phyloP scores from a whole-genome alignment of 768 basidiomycete genomes.

The Amanita thiersii region DNA sequence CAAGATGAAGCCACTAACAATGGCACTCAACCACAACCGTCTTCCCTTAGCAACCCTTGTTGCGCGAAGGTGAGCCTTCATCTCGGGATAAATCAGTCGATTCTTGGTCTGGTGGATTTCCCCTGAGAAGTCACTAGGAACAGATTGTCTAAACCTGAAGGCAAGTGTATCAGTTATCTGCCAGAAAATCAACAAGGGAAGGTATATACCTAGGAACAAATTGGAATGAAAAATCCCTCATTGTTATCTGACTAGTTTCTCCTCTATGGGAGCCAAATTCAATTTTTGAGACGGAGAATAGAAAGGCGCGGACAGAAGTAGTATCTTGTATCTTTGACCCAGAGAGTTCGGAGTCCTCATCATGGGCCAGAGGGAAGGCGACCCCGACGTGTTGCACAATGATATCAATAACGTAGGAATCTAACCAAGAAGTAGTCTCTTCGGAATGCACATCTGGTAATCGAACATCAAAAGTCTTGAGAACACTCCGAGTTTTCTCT shows the following conservation, averaged over 20 bases:
- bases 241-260: conserved; percentile 68
- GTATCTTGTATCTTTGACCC: conserved; percentile 29
- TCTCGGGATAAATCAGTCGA: conserved; percentile 69
- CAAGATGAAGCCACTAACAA: conserved; percentile 77
- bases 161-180: conserved; percentile 11
- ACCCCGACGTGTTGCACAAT: conserved; percentile 69
- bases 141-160: conserved; percentile 69
- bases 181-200: conserved; percentile 4
- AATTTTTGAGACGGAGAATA: conserved; percentile 76
- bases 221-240: conserved; percentile 74
- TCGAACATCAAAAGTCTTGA: conserved; percentile 68
- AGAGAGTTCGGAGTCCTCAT: conserved; percentile 47
- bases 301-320: conserved; percentile 63
- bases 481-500: conserved; percentile 65
- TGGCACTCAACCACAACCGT: conserved; percentile 54
- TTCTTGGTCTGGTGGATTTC: conserved; percentile 64
- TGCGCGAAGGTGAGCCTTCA: conserved; percentile 67
- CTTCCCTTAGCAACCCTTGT: conserved; percentile 38
- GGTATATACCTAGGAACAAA: conserved; percentile 64
- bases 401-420: conserved; percentile 45
- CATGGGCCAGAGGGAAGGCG: conserved; percentile 76
- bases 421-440: conserved; percentile 42
- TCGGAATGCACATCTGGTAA: conserved; percentile 30
- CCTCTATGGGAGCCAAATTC: conserved; percentile 66
- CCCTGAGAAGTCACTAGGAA: conserved; percentile 60